phyloP scores from a whole-genome alignment of 2,329 filamentous ascomycete genomes.

The Alternaria alternata region DNA sequence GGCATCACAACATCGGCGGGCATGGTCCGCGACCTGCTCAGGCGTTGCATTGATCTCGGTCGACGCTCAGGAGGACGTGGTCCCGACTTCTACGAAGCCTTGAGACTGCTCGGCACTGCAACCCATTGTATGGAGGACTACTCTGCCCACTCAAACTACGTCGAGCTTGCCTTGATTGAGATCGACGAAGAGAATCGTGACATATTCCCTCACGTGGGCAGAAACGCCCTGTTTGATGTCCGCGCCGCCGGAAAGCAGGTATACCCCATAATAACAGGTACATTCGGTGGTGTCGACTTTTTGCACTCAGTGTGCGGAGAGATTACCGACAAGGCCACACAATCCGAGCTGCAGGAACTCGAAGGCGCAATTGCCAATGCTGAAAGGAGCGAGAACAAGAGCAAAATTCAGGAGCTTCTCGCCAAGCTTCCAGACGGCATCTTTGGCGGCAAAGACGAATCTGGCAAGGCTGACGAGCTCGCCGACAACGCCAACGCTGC shows the following conservation, averaged over 20 bases:
- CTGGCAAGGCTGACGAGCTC: constrained; percentile 78
- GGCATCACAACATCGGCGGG: constrained; percentile 83
- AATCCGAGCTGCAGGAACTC: constrained; percentile 88
- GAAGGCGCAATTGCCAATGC: constrained; percentile 78
- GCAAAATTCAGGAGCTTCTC: constrained; percentile 79
- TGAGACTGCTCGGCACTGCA: constrained; percentile 85
- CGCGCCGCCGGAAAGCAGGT: constrained; percentile 71
- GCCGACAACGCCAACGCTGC: constrained; percentile 77
- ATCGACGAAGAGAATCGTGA: constrained; percentile 72
- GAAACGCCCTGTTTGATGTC: constrained; percentile 73
- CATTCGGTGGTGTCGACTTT: constrained; percentile 94
- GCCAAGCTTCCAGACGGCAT: constrained; percentile 83
- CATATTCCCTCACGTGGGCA: constrained; percentile 87
- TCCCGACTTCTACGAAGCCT: constrained; percentile 84
- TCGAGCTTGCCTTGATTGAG: constrained; percentile 86
- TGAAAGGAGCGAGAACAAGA: constrained; percentile 71
- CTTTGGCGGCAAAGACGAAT: constrained; percentile 78
- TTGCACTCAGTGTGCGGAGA: constrained; percentile 83
- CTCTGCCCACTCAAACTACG: constrained; percentile 93
- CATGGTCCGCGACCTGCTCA: constrained; percentile 78
- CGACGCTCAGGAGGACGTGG: constrained; percentile 76
- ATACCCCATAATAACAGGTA: constrained; percentile 87
- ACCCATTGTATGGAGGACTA: constrained; percentile 91
- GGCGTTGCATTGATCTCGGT: constrained; percentile 78
- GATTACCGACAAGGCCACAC: constrained; percentile 86